Evolutionary conservation across 164 flowering plant species (phyloP).

Genomic region (Macadamia tetraphylla): DNA sequence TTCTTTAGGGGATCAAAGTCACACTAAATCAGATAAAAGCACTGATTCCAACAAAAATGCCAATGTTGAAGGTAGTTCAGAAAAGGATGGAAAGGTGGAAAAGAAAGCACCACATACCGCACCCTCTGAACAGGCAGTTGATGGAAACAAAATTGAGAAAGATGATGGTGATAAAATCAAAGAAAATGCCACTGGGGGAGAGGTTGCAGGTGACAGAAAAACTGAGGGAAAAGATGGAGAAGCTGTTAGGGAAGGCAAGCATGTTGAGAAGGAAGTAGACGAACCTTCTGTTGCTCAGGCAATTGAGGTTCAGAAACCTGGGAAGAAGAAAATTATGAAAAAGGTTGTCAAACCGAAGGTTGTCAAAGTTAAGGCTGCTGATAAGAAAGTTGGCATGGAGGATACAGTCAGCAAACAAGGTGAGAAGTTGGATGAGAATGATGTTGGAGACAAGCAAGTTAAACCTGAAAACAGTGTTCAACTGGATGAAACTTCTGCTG

Average conservation of each 20-base stretch:
- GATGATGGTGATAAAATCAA: constrained; percentile 15
- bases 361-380: constrained; percentile 54
- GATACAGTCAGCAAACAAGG: constrained; percentile 15
- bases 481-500: constrained; percentile 30
- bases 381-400: constrained; percentile 30
- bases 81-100: constrained; percentile 15
- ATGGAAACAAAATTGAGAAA: constrained; percentile 23
- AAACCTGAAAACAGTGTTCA: constrained; percentile 25
- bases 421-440: constrained; percentile 31
- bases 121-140: constrained; percentile 21
- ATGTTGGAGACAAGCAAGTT: constrained; percentile 23
- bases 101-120: constrained; percentile 22
- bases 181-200: constrained; percentile 12
- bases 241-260: constrained; percentile 17
- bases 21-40: constrained; percentile 21
- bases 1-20: constrained; percentile 19
- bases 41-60: constrained; percentile 23
- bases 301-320: constrained; percentile 30
- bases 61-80: constrained; percentile 19
- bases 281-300: constrained; percentile 26
- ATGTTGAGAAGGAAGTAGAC: constrained; percentile 25
- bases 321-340: constrained; percentile 55
- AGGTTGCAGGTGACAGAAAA: constrained; percentile 17
- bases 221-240: constrained; percentile 19
- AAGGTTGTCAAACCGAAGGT: constrained; percentile 28